These are phyloP conservation scores for Fomitopsis pulvina DNA, from an alignment of 768 basidiomycete species.

Conservation along the genomic window DNA sequence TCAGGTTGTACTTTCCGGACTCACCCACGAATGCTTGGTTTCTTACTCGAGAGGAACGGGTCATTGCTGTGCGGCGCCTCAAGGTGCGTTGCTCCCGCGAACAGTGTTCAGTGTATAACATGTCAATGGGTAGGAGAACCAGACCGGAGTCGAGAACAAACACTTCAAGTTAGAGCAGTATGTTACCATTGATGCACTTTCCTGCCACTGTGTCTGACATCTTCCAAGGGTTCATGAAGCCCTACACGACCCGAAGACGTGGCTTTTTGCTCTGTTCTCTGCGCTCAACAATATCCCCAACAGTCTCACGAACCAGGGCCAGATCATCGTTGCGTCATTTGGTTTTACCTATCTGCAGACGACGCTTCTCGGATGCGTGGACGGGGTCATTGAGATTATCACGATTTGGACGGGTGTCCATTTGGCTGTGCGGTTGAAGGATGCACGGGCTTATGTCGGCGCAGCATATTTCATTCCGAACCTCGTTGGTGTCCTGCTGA, in stretches of 20 bases:
- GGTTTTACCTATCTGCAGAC: conserved; percentile 61
- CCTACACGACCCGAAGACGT: conserved; percentile 62
- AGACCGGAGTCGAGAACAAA: conserved; percentile 81
- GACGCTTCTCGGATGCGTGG: conserved; percentile 62
- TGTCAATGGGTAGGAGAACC: conserved; percentile 42
- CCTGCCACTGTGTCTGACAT: background rate
- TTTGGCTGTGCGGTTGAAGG: conserved; percentile 46
- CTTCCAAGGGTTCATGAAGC: conserved; percentile 48
- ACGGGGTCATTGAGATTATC: conserved; percentile 57
- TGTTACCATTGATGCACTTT: conserved; percentile 20
- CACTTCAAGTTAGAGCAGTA: conserved; percentile 76
- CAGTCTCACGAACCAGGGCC: conserved; percentile 58
- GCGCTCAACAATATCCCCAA: conserved; percentile 58
- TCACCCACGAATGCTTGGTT: conserved; percentile 75
- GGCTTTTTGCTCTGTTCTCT: conserved; percentile 68
- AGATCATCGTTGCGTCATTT: conserved; percentile 59
- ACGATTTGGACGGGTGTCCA: conserved; percentile 64
- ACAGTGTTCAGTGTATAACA: background rate
- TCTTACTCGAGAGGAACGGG: conserved; percentile 57
- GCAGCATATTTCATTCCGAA: conserved; percentile 60
- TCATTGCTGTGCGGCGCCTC: conserved; percentile 55
- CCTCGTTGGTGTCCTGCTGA: conserved; percentile 51
- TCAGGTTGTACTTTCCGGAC: conserved; percentile 65
- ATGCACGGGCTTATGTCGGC: conserved; percentile 59
- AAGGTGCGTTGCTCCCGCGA: conserved; percentile 33